Conservation (phyloP, 2,329 filamentous ascomycete genomes). For the Pseudopyrenochaeta lycopersici region DNA sequence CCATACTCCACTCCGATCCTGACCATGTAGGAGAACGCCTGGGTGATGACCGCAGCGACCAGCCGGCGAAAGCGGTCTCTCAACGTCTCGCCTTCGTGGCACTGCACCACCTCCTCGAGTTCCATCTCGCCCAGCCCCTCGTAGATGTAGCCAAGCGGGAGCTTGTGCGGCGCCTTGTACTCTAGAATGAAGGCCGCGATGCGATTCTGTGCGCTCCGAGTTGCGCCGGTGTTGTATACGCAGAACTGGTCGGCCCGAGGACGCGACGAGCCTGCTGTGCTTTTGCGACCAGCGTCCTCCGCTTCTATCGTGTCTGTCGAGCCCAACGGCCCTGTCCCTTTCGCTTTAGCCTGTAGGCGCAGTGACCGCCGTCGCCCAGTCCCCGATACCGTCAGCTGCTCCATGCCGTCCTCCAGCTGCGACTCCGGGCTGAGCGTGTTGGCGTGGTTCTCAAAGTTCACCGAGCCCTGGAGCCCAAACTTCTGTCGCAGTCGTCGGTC, state of each 20-base stretch:
- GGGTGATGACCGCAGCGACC: conserved; percentile 55
- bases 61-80: conserved; percentile 50
- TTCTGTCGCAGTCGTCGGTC: conserved; percentile 11
- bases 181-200: conserved; percentile 47
- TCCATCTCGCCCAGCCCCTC: conserved; percentile 54
- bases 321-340: not conserved
- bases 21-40: conserved; percentile 63
- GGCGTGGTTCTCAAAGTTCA: conserved; percentile 29
- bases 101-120: conserved; percentile 51
- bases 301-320: not conserved
- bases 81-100: conserved; percentile 44
- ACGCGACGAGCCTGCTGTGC: conserved; percentile 16
- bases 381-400: conserved; percentile 8
- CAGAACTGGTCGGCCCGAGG: conserved; percentile 48
- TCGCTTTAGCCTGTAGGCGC: conserved; percentile 18
- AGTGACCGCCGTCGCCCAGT: conserved; percentile 16
- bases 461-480: conserved; percentile 23
- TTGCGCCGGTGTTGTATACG: conserved; percentile 38
- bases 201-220: conserved; percentile 12
- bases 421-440: conserved; percentile 29
- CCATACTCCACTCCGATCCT: conserved; percentile 56
- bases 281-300: not conserved
- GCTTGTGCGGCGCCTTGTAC: conserved; percentile 60
- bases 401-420: conserved; percentile 19
- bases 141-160: conserved; percentile 55